Percentiles rank a stretch among this genome's conserved stretches.
Conservation (phyloP, 2,329 filamentous ascomycete species). For the Amphichorda felina region DNA sequence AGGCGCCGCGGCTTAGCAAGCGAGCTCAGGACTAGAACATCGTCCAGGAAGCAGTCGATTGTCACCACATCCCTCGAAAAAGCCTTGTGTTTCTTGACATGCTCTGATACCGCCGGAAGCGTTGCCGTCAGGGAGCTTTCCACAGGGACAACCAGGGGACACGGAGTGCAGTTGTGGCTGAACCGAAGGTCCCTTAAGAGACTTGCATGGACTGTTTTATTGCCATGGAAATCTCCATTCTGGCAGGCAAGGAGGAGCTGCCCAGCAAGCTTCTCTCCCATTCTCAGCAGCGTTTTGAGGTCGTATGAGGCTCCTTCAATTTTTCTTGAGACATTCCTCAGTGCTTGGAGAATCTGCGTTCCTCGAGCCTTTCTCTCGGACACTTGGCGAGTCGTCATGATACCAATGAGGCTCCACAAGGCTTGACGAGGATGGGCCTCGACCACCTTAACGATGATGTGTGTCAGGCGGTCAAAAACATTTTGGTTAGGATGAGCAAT, state of each 20-base stretch:
- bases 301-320: slow-evolving; percentile 42
- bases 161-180: slow-evolving; percentile 73
- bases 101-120: slow-evolving; percentile 63
- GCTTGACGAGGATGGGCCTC: slow-evolving; percentile 80
- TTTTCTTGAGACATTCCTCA: slow-evolving; percentile 36
- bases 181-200: slow-evolving; percentile 70
- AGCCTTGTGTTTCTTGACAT: slow-evolving; percentile 65
- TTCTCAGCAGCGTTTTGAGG: slow-evolving; percentile 58
- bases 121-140: slow-evolving; percentile 75
- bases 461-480: slow-evolving; percentile 65
- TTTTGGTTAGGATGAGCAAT: slow-evolving; percentile 75
- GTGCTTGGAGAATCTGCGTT: slow-evolving; percentile 35
- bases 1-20: slow-evolving; percentile 87
- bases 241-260: slow-evolving; percentile 74
- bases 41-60: slow-evolving; percentile 69
- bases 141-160: slow-evolving; percentile 76
- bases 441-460: slow-evolving; percentile 80
- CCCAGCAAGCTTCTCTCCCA: slow-evolving; percentile 73
- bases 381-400: slow-evolving; percentile 67
- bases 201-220: slow-evolving; percentile 55
- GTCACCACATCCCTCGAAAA: slow-evolving; percentile 82
- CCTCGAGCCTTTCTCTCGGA: slow-evolving; percentile 50
- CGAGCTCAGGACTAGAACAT: slow-evolving; percentile 82
- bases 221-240: slow-evolving; percentile 60
- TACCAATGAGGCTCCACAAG: slow-evolving; percentile 80